Evolutionary conservation across 768 basidiomycete genomes (phyloP), one percentile per base, ranked within the genome.

Genomic region (Suillus lakei): DNA sequence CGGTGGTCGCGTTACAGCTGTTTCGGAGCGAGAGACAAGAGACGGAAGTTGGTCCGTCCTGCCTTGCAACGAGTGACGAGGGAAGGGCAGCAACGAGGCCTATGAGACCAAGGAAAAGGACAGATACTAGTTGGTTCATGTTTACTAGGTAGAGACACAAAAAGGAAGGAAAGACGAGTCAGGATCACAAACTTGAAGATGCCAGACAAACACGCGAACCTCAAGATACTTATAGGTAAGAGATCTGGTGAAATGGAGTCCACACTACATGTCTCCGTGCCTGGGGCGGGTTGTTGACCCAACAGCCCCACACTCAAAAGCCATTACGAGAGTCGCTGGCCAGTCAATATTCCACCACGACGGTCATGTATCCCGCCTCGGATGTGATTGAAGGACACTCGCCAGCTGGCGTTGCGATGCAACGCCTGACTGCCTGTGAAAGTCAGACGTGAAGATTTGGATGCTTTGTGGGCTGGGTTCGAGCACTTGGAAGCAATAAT

Each of bases 11-110:
- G 15, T 73, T 73, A 55, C 72, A 72, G 46, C 67, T 66, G 21
- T 68, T 69, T 26, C 23, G 51, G 32, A 72, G 70, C 9, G 70
- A 72, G 12, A 41, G 38, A 41, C 73, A 73, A 13, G 65, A 62
- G 36, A 5, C 5, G 13, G 18, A 21, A 21, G 59, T 48, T 9
- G 64, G 15, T 38, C 26, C 60, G 43, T 71, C 69, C 21, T 72
- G 60, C 34, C 69, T 71, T 23, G 65, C 60, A 51, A 70, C 60
- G n/a, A 54, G 28, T 10, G 54, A 6, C 28, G 60, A 26, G 8
- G 48, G 66, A 12, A 56, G 43, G 34, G 69, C 62, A 36, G 63
- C 48, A 41, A 55, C 41, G 18, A 26, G 15, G n/a, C 69, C 68
- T 21, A 63, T 7, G 41, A 65, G 39, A 53, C 44, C 50, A 18